phyloP scores from a whole-genome alignment of 176 grass and related monocot genomes.

The Carex littledalei region DNA sequence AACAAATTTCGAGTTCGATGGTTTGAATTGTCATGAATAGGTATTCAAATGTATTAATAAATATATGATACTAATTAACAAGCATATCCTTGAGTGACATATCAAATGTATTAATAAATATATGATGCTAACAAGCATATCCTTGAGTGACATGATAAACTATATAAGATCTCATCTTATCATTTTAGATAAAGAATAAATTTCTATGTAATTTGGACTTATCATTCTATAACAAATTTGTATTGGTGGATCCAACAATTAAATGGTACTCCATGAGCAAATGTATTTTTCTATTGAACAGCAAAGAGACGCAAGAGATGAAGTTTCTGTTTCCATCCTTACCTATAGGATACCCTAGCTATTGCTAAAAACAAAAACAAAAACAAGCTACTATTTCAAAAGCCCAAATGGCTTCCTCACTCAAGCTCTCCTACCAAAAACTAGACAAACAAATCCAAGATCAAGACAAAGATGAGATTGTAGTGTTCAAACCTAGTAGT shows the following conservation, averaged over 20 bases:
- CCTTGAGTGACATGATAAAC: background rate
- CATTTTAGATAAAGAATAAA: background rate
- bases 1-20: background rate
- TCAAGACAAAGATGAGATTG: constrained; percentile 17
- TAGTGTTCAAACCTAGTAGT: constrained; percentile 6
- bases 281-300: background rate
- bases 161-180: background rate
- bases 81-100: background rate
- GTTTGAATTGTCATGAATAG: background rate
- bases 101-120: background rate
- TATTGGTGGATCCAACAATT: background rate
- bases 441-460: constrained; percentile 12
- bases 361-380: background rate
- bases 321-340: constrained; percentile 7
- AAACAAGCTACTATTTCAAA: background rate
- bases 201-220: background rate
- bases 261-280: background rate
- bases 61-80: background rate
- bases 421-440: constrained; percentile 34
- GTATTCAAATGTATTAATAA: background rate
- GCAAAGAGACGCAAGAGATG: background rate
- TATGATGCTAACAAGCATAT: background rate
- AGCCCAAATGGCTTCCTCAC: constrained; percentile 20
- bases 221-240: background rate
- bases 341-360: constrained; percentile 2